phyloP scores from a whole-genome alignment of 2,329 filamentous ascomycete species.

The Ascochyta rabiei region DNA sequence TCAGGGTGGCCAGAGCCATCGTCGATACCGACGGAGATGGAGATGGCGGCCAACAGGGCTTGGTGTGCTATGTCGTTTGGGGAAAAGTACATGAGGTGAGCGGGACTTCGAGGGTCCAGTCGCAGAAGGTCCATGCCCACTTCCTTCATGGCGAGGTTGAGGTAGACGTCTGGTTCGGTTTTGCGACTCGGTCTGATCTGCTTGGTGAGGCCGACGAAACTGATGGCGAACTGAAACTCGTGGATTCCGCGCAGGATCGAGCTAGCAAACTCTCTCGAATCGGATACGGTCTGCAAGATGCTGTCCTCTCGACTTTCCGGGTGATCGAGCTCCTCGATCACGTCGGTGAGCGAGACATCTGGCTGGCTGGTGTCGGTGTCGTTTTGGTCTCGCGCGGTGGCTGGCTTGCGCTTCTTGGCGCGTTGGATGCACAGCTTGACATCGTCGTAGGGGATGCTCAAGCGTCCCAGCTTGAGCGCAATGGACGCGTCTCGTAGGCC shows the following conservation, averaged over 20 bases:
- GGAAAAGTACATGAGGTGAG: conserved; percentile 98
- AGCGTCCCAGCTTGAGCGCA: conserved; percentile 84
- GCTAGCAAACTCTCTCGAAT: conserved; percentile 89
- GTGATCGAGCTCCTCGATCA: conserved; percentile 75
- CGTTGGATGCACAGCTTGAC: conserved; percentile 67
- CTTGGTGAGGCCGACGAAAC: conserved; percentile 86
- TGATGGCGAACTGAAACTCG: conserved; percentile 93
- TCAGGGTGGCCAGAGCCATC: conserved; percentile 87
- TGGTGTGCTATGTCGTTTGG: conserved; percentile 93
- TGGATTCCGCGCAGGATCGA: conserved; percentile 92
- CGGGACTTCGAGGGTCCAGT: conserved; percentile 88
- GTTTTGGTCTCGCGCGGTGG: conserved; percentile 19
- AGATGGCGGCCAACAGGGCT: conserved; percentile 87
- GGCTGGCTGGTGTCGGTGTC: conserved; percentile 41
- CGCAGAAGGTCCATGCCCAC: conserved; percentile 91
- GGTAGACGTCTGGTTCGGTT: conserved; percentile 71
- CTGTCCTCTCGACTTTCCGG: conserved; percentile 71
- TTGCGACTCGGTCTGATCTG: conserved; percentile 72
- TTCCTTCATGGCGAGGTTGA: conserved; percentile 95
- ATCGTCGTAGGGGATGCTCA: conserved; percentile 92
- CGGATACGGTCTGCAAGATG: conserved; percentile 82
- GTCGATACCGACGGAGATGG: conserved; percentile 88
- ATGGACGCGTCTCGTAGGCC: conserved; percentile 90
- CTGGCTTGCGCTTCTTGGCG: conserved; percentile 55
- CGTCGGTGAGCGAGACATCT: conserved; percentile 71